Base-by-base conservation (phyloP, 257 asterid species). In the Primulina huaijiensis region DNA sequence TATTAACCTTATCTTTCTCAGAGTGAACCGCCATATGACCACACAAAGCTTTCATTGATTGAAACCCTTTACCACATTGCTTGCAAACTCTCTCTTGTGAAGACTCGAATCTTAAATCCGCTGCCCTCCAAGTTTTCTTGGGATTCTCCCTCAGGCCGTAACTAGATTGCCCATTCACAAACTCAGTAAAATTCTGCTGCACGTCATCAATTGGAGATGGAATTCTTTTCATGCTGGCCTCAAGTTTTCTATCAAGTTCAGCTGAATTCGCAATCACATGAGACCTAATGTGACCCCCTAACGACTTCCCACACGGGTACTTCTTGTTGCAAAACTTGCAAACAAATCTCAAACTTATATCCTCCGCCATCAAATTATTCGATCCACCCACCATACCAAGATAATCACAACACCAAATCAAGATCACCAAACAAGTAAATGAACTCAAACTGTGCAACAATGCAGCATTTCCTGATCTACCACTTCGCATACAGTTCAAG, bases 1-100 rank as follows among this genome's bases (percentile, higher is more conserved):
- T 60, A 16, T 74, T 40, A 40, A 40, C 79, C 75, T 67, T 89
- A 20, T 92, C 96, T 78, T 64, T 89, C 0, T 88, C 95, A 0
- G 99, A 93, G 74, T 93, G 99, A 70, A 88, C 89, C 69, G 99
- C 99, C 99, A 93, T 93, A 71, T 93, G 99, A 2, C 98, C 97
- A 74, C 97, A 93, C 79, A 93, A 74, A 9, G 99, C 99, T 71
- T 93, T 93, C 83, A 83, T 20, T 2, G 99, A 90, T 70, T 84
- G 96, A 83, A 93, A 93, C 72, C 86, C 88, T 79, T 93, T 93
- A 33, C 99, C 97, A 76, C 99, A 93, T 85, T 88, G 95, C 76
- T 89, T 91, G 76, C 99, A 93, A 20, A 90, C 71, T 68, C 67
- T 84, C 68, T 86, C 96, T 68, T 68, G 81, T 23, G 86, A 76